These are phyloP conservation scores for Ormosia semicastrata DNA, from an alignment of 306 rosid genomes.

Conservation along the genomic window DNA sequence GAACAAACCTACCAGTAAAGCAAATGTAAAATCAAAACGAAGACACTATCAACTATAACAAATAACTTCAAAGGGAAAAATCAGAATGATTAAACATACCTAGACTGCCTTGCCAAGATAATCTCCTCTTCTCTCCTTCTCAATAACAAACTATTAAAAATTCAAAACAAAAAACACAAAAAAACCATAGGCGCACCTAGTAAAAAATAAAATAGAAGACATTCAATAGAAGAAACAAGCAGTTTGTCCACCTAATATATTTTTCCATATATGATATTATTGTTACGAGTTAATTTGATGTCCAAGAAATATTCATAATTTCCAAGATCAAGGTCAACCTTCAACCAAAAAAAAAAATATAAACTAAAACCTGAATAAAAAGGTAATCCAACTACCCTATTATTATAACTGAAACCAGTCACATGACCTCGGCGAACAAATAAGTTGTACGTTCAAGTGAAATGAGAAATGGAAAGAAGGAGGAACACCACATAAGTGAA, in stretches of 20 bases:
- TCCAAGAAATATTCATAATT: no score
- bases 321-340: no score
- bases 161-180: constrained; percentile 23
- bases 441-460: background rate
- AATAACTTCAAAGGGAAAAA: background rate
- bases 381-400: background rate
- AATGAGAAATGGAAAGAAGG: background rate
- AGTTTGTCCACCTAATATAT: no score
- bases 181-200: background rate
- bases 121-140: constrained; percentile 60
- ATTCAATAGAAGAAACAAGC: no score
- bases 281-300: no score
- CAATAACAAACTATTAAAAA: no score
- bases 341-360: background rate
- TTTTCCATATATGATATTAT: no score
- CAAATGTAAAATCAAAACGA: no score
- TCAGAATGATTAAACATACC: no score
- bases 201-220: background rate
- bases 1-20: no score
- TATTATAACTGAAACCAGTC: background rate
- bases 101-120: constrained; percentile 65
- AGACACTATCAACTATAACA: background rate
- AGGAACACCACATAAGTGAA: background rate
- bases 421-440: background rate
- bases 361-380: background rate